Evolutionary conservation across 257 asterid species (phyloP).

Genomic region (Hygrophila difformis): DNA sequence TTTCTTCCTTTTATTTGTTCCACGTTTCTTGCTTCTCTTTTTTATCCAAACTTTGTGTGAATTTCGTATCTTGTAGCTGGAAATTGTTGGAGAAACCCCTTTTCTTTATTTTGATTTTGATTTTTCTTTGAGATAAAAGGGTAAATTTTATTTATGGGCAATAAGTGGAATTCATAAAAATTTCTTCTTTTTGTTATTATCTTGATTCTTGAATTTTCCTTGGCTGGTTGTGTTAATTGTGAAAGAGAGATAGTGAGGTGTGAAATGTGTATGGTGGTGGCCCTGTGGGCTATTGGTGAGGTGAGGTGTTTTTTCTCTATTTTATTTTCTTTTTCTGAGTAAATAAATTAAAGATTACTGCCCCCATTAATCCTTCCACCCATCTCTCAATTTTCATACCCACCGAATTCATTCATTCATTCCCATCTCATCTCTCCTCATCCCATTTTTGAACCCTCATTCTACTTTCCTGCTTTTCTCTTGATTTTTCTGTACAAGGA

Average conservation of each 20-base stretch:
- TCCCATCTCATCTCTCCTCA: slow-evolving; percentile 23
- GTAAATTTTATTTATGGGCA: slow-evolving; percentile 10
- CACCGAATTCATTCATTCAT: slow-evolving; percentile 34
- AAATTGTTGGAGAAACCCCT: slow-evolving; percentile 12
- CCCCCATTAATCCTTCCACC: slow-evolving; percentile 46
- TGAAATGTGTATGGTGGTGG: no score
- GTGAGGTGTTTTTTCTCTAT: slow-evolving; percentile 10
- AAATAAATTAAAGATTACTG: slow-evolving; percentile 36
- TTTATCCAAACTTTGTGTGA: background rate
- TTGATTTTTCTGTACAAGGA: background rate
- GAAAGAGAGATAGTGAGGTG: no score
- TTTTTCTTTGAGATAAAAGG: background rate
- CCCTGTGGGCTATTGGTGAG: background rate
- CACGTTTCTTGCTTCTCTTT: slow-evolving; percentile 6
- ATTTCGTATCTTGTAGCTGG: slow-evolving; percentile 2
- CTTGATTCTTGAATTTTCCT: slow-evolving; percentile 4
- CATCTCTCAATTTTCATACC: slow-evolving; percentile 29
- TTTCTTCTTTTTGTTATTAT: background rate
- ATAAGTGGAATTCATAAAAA: slow-evolving; percentile 10
- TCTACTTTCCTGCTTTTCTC: slow-evolving; percentile 21
- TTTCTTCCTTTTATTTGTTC: background rate
- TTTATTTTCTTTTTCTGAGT: slow-evolving; percentile 24
- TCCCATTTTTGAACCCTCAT: slow-evolving; percentile 12
- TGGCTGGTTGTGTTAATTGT: no score
- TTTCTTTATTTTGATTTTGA: slow-evolving; percentile 8